phyloP scores from a whole-genome alignment of 176 grass and related monocot species.

The Carex cristatella region DNA sequence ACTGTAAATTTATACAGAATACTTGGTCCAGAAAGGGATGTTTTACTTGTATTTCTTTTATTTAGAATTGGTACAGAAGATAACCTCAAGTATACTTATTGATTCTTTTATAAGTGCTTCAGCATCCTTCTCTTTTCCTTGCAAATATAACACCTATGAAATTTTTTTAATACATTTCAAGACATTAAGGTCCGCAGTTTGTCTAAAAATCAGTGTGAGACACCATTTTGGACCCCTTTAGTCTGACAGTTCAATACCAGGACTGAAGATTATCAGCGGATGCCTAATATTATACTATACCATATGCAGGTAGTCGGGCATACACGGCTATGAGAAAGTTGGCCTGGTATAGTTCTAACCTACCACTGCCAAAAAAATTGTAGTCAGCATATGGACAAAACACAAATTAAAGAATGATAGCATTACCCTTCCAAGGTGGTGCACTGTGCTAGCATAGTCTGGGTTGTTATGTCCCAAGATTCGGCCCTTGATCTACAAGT shows the following conservation, averaged over 20 bases:
- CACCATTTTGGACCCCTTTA: neutral
- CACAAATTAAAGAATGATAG: constrained; percentile 8
- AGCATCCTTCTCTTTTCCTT: constrained; percentile 66
- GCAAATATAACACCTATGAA: constrained; percentile 60
- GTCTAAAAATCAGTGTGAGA: neutral
- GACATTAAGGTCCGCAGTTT: neutral
- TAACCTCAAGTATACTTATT: constrained; percentile 88
- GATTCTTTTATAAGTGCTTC: constrained; percentile 68
- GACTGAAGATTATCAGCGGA: neutral
- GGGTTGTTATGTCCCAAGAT: constrained; percentile 58
- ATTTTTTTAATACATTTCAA: constrained; percentile 11
- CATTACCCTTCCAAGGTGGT: constrained; percentile 78
- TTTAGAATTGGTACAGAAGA: constrained; percentile 10
- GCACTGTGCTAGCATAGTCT: constrained; percentile 82
- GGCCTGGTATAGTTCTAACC: neutral
- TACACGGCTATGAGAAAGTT: neutral
- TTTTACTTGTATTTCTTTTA: neutral
- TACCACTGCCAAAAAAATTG: neutral
- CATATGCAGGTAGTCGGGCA: neutral
- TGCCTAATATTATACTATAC: neutral
- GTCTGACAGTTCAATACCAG: neutral
- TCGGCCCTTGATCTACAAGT: constrained; percentile 64
- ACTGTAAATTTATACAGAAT: neutral
- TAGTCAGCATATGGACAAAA: constrained; percentile 20
- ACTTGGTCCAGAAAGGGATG: neutral